Conservation (phyloP, 805 yeast species). For the Hanseniaspora taiwanica region DNA sequence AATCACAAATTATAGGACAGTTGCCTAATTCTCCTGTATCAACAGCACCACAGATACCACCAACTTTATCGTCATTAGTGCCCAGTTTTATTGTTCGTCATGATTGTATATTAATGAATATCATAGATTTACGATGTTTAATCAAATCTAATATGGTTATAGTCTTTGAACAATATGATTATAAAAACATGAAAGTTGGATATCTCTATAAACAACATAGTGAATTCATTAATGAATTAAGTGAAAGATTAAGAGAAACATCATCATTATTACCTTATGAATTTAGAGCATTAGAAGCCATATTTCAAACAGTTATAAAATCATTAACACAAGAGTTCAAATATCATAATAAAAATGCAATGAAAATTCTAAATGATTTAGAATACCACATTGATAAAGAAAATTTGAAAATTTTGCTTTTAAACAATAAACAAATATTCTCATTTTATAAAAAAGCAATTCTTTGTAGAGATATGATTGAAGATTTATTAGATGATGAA, state of each 20-base stretch:
- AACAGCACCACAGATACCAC: conserved; percentile 25
- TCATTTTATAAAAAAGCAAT: conserved; percentile 77
- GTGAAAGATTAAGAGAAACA: conserved; percentile 7
- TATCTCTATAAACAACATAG: conserved; percentile 12
- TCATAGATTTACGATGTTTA: conserved; percentile 70
- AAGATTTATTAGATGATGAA: conserved; percentile 77
- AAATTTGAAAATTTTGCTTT: conserved; percentile 60
- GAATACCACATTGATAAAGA: conserved; percentile 75
- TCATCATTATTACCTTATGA: conserved; percentile 51
- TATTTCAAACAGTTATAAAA: conserved; percentile 65
- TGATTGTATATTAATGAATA: conserved; percentile 59
- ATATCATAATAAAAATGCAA: conserved; percentile 64
- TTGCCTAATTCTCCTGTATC: conserved; percentile 4
- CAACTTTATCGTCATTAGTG: conserved; percentile 41
- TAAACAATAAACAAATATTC: conserved; percentile 73
- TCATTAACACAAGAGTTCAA: conserved; percentile 79
- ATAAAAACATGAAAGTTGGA: conserved; percentile 4
- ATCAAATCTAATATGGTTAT: conserved; percentile 61
- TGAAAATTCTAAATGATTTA: conserved; percentile 58
- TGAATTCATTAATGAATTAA: conserved; percentile 6
- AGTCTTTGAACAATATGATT: conserved; percentile 40
- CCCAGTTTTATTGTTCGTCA: conserved; percentile 72
- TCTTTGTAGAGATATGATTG: conserved; percentile 69
- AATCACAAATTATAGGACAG: background rate
- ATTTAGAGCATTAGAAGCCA: conserved; percentile 78